Percentiles rank a stretch among this genome's conserved stretches.
Conservation (phyloP, 208 protist genomes). For the Leishmania gerbilli region DNA sequence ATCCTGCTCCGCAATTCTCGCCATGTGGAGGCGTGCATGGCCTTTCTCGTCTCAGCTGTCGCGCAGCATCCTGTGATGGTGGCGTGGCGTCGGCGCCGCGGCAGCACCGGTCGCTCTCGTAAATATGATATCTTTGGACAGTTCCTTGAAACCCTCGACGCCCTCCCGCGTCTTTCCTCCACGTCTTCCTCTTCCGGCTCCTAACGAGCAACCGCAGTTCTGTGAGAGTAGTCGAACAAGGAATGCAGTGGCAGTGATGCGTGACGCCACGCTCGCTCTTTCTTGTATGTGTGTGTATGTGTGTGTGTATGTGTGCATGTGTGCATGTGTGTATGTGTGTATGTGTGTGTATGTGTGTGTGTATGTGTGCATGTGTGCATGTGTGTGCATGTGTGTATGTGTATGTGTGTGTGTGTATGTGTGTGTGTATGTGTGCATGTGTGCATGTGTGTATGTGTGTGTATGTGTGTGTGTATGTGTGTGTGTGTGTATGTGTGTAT, state of each 20-base stretch:
- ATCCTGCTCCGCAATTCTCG: constrained; percentile 81
- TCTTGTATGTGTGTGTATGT: too few relatives aligned
- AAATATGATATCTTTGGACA: constrained; percentile 43
- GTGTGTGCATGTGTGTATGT: too few relatives aligned
- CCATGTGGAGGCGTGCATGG: constrained; percentile 71
- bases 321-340: too few relatives aligned
- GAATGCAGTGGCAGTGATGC: not conserved
- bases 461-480: too few relatives aligned
- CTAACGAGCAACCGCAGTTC: not conserved
- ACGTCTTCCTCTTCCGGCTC: constrained; percentile 2
- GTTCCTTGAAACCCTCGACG: constrained; percentile 37
- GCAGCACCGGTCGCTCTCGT: constrained; percentile 19
- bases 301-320: too few relatives aligned
- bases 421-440: too few relatives aligned
- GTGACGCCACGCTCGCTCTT: not conserved
- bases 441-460: too few relatives aligned
- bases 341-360: too few relatives aligned
- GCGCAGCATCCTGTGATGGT: constrained; percentile 70
- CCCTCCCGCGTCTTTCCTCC: constrained; percentile 17
- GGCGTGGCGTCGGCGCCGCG: constrained; percentile 51
- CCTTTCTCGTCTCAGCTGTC: constrained; percentile 70
- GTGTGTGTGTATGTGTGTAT: too few relatives aligned
- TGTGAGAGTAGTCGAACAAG: not conserved
- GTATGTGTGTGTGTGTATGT: too few relatives aligned
- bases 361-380: too few relatives aligned